These are phyloP conservation scores for Cryptococcus amylolentus DNA, from an alignment of 1,284 basidiomycete genomes.

Conservation along the genomic window DNA sequence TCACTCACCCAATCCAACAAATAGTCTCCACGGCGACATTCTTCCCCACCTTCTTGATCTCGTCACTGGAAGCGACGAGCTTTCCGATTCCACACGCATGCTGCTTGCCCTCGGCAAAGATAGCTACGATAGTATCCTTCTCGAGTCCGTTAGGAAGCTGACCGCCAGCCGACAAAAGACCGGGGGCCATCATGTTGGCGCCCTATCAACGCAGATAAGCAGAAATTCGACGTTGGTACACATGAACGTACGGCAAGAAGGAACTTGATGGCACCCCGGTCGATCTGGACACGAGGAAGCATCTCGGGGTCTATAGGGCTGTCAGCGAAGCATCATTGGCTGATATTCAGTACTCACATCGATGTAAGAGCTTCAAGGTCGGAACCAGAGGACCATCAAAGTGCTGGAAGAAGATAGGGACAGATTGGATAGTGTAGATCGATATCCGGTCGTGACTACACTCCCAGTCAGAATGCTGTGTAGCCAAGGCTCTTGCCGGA, in stretches of 20 bases:
- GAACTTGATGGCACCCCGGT: slow-evolving; percentile 97
- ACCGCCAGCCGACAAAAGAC: slow-evolving; percentile 87
- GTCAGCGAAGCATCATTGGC: not conserved
- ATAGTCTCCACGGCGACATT: slow-evolving; percentile 85
- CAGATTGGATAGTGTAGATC: slow-evolving; percentile 79
- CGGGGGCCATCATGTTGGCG: slow-evolving; percentile 96
- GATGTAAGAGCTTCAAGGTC: slow-evolving; percentile 81
- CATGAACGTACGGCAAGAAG: slow-evolving; percentile 61
- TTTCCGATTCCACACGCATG: slow-evolving; percentile 85
- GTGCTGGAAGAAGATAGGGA: slow-evolving; percentile 94
- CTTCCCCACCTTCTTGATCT: slow-evolving; percentile 86
- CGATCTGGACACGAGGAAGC: slow-evolving; percentile 82
- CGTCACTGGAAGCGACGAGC: slow-evolving; percentile 76
- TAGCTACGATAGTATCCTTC: slow-evolving; percentile 71
- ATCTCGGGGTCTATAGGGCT: slow-evolving; percentile 71
- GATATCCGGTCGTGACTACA: slow-evolving; percentile 89
- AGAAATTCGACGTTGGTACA: not conserved
- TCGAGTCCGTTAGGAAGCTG: slow-evolving; percentile 76
- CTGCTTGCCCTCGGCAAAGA: slow-evolving; percentile 95
- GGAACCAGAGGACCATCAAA: slow-evolving; percentile 92
- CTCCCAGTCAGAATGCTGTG: not conserved
- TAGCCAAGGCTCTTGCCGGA: slow-evolving; percentile 19
- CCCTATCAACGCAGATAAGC: slow-evolving; percentile 50
- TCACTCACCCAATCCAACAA: slow-evolving; percentile 50
- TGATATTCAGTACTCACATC: slow-evolving; percentile 60